A percentile compares a stretch with the other conserved stretches of the same genome.
These are phyloP conservation scores for Exobasidium rhododendri DNA, from an alignment of 1,284 basidiomycete species.

Conservation along the genomic window DNA sequence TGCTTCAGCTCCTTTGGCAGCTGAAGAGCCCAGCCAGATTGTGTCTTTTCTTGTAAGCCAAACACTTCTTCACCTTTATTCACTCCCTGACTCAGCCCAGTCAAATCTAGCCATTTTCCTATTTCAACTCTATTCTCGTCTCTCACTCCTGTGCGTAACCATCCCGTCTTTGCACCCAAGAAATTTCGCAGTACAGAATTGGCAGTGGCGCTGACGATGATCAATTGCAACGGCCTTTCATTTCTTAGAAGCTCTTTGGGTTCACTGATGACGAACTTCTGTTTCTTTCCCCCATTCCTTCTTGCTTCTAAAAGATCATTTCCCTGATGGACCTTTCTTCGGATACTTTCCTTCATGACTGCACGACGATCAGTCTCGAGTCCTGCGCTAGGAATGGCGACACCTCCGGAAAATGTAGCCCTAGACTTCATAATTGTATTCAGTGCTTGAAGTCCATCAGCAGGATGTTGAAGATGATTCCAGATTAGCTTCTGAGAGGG, in stretches of 20 bases:
- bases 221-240: constrained; percentile 41
- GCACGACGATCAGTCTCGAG: constrained; percentile 32
- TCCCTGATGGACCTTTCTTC: constrained; percentile 25
- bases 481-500: constrained; percentile 44
- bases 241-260: constrained; percentile 16
- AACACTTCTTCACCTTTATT: constrained; percentile 4
- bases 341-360: constrained; percentile 27
- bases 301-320: neutral
- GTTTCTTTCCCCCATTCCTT: constrained; percentile 3
- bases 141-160: constrained; percentile 45
- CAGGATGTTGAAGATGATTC: constrained; percentile 44
- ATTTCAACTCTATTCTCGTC: constrained; percentile 14
- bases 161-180: constrained; percentile 49
- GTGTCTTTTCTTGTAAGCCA: neutral
- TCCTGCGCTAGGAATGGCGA: constrained; percentile 33
- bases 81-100: constrained; percentile 34
- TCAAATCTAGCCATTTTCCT: constrained; percentile 50
- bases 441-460: constrained; percentile 42
- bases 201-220: constrained; percentile 47
- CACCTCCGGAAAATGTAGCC: constrained; percentile 43
- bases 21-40: neutral
- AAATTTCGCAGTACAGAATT: constrained; percentile 53
- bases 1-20: constrained; percentile 44
- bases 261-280: constrained; percentile 4
- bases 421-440: constrained; percentile 41